phyloP scores from a whole-genome alignment of 495 filamentous ascomycete genomes.

The Aspergillus haitiensis region DNA sequence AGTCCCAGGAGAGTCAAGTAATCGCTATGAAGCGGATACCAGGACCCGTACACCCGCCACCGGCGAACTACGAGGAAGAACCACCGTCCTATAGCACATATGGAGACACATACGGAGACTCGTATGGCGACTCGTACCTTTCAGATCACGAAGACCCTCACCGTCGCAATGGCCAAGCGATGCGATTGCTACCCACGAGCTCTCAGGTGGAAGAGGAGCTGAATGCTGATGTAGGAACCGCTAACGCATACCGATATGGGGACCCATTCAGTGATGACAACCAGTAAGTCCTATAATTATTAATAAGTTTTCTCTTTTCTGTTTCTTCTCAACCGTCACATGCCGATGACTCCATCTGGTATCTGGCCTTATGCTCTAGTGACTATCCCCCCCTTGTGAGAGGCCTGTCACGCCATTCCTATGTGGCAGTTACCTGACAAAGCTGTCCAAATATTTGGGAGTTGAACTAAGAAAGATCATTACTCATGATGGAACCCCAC shows the following conservation, averaged over 20 bases:
- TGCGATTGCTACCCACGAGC: slow-evolving; percentile 61
- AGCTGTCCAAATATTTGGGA: not conserved
- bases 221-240: slow-evolving; percentile 21
- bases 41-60: slow-evolving; percentile 25
- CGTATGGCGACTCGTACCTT: slow-evolving; percentile 31
- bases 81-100: slow-evolving; percentile 43
- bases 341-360: slow-evolving; percentile 20
- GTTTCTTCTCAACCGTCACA: slow-evolving; percentile 10
- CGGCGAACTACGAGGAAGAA: slow-evolving; percentile 40
- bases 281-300: slow-evolving; percentile 17
- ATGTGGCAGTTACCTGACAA: not conserved
- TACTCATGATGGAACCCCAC: not conserved
- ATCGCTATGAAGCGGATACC: slow-evolving; percentile 31
- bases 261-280: slow-evolving; percentile 24
- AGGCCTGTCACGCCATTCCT: slow-evolving; percentile 4
- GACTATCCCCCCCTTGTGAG: slow-evolving; percentile 18
- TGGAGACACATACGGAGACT: slow-evolving; percentile 30
- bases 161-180: slow-evolving; percentile 49
- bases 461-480: not conserved
- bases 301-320: not conserved
- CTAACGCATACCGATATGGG: slow-evolving; percentile 24
- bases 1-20: not conserved
- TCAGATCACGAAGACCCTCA: slow-evolving; percentile 36
- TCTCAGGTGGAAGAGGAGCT: slow-evolving; percentile 40
- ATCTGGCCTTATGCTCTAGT: slow-evolving; percentile 10